Base-by-base conservation (phyloP, 83 land plant genomes). In the Thuja plicata region DNA sequence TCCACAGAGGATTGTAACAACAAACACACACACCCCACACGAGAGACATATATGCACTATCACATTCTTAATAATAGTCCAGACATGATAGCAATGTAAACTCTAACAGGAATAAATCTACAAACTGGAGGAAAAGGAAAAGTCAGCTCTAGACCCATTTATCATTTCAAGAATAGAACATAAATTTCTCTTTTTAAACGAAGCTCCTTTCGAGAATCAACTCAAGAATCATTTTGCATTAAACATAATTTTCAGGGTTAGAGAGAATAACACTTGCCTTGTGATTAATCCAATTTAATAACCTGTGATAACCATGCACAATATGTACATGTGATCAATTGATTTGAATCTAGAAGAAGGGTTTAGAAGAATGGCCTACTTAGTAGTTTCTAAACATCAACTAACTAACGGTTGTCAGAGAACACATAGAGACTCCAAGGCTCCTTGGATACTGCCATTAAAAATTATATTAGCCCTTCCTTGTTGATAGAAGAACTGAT, bases 381-480 rank as follows among this genome's bases (percentile, higher is more conserved):
- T 50, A 50, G 24, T 19, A 57, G 24, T 57, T 57, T 19, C 19
- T 57, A 19, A 57, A 57, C 66, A 57, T 57, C 66, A 57, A 57
- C 66, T 17, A 24, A 57, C 24, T 57, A 57, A 5, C 19, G 5
- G 66, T 21, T 57, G 15, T 19, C 24, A 5, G 19, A 57, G 66
- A 57, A 19, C 13, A 50, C 54, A 4, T 19, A 71, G 6, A n/a
- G 76, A 30, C 76, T 71, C 27, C 66, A 71, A 43, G 27, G 9
- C 24, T 81, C 41, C 84, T 45, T 81, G 50, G 84, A 81, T 81
- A 45, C 46, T 81, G 5, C 76, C 32, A 71, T 81, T 43, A 81
- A 21, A 11, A 27, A 81, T 43, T 43, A 27, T 13, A 81, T 81
- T 27, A 43, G 30, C n/a, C 84, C 48, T 81, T 30, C 5, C n/a